phyloP scores from a whole-genome alignment of 73 alveolate genomes.

The Paramecium pentaurelia region DNA sequence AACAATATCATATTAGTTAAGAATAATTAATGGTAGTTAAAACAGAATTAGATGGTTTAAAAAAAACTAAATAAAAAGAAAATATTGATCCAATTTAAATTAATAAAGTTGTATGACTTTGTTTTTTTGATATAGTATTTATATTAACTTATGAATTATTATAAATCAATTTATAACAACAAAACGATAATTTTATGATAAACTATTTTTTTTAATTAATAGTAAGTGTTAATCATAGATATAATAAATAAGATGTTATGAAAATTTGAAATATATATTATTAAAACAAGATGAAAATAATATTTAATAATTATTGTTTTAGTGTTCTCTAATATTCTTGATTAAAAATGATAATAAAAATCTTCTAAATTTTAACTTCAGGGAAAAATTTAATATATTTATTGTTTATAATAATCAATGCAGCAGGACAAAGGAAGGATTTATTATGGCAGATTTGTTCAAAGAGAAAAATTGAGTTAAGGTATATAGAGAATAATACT shows the following conservation, averaged over 20 bases:
- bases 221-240: too few relatives aligned
- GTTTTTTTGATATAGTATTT: background rate
- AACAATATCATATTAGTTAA: conserved; percentile 27
- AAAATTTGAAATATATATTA: background rate
- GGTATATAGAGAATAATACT: conserved; percentile 44
- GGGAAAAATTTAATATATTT: background rate
- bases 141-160: background rate
- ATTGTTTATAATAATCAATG: background rate
- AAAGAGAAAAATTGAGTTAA: background rate
- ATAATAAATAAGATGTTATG: too few relatives aligned
- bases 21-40: conserved; percentile 44
- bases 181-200: background rate
- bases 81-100: background rate
- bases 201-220: too few relatives aligned
- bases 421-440: background rate
- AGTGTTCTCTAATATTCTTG: too few relatives aligned
- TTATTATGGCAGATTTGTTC: conserved; percentile 22
- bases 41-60: conserved; percentile 38
- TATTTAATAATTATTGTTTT: background rate
- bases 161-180: background rate
- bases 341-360: background rate
- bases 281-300: background rate
- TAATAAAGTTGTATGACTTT: background rate
- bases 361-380: background rate
- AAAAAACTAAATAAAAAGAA: background rate